These are phyloP conservation scores for Starmera caribaea DNA, from an alignment of 805 yeast species.

Conservation along the genomic window DNA sequence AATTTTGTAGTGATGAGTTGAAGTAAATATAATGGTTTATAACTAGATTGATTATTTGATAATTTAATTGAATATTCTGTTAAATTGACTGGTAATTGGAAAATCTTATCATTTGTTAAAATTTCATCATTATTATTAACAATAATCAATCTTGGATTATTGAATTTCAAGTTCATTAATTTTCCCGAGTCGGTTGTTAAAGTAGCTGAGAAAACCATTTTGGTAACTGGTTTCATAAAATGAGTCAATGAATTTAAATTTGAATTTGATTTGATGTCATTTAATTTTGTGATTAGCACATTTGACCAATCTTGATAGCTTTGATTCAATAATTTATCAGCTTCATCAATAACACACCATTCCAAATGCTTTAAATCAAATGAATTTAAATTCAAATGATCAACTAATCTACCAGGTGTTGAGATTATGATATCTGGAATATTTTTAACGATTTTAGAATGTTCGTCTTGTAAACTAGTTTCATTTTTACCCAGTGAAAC, in stretches of 20 bases:
- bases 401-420: conserved; percentile 81
- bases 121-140: conserved; percentile 44
- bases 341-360: conserved; percentile 70
- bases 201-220: conserved; percentile 86
- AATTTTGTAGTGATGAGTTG: conserved; percentile 36
- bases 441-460: conserved; percentile 30
- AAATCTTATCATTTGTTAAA: conserved; percentile 40
- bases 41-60: conserved; percentile 29
- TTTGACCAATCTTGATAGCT: conserved; percentile 89
- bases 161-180: conserved; percentile 59
- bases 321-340: conserved; percentile 76
- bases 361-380: conserved; percentile 43
- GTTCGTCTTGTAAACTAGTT: conserved; percentile 52
- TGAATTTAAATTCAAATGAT: conserved; percentile 39
- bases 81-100: conserved; percentile 48
- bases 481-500: conserved; percentile 49
- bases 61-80: conserved; percentile 30
- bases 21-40: conserved; percentile 69
- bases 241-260: conserved; percentile 13
- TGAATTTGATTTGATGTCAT: conserved; percentile 23
- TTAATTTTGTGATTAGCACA: conserved; percentile 29
- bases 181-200: conserved; percentile 89
- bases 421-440: conserved; percentile 61
- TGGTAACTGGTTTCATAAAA: conserved; percentile 29
- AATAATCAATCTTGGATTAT: conserved; percentile 63